Percentiles rank a stretch among this genome's conserved stretches.
These are phyloP conservation scores for Larix kaempferi DNA, from an alignment of 75 land plant genomes.

Conservation along the genomic window DNA sequence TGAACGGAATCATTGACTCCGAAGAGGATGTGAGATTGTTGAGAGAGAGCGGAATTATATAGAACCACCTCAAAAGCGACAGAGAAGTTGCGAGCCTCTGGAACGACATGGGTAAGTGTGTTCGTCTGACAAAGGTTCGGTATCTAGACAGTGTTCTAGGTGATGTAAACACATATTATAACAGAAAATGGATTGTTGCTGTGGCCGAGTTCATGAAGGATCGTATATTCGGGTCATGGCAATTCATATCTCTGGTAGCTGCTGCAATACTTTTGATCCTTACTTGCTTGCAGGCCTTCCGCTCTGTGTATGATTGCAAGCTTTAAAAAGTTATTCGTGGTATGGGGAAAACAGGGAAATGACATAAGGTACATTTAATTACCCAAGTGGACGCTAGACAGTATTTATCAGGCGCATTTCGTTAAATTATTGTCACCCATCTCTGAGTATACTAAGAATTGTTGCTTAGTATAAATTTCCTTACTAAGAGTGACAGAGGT, in stretches of 20 bases:
- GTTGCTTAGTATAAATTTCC: too few species aligned
- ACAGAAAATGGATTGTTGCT: neutral
- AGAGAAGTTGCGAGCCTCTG: neutral
- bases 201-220: neutral
- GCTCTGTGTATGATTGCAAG: neutral
- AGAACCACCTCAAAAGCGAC: neutral
- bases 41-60: neutral
- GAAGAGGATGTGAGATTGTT: neutral
- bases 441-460: too few species aligned
- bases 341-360: too few species aligned
- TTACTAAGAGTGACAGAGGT: too few species aligned
- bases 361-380: too few species aligned
- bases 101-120: neutral
- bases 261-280: neutral
- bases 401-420: too few species aligned
- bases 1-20: constrained; percentile 62
- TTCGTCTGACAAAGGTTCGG: neutral
- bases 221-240: neutral
- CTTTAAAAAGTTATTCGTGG: too few species aligned
- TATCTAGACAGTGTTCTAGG: neutral
- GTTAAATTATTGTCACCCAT: too few species aligned
- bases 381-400: too few species aligned
- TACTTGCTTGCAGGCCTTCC: neutral
- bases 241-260: neutral
- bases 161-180: neutral